Percentiles rank a stretch among this genome's conserved stretches.
Conservation (phyloP, 495 filamentous ascomycete species). For the Margaritispora aquatica region DNA sequence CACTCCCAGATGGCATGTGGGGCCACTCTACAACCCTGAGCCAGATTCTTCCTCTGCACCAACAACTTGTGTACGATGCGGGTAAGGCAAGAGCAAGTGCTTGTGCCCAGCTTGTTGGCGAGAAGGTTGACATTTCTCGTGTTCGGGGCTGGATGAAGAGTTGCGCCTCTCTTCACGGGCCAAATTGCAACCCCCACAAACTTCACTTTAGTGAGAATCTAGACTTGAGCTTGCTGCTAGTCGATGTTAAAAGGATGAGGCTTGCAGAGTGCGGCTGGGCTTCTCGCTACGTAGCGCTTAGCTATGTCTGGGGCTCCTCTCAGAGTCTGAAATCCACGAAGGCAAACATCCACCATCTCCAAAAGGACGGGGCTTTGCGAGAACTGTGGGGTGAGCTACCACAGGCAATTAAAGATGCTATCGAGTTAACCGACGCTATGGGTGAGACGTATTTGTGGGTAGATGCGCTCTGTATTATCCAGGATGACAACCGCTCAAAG, state of each 20-base stretch:
- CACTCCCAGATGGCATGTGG: neutral
- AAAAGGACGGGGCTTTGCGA: neutral
- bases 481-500: constrained; percentile 23
- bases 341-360: neutral
- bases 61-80: neutral
- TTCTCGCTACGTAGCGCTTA: neutral
- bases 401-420: neutral
- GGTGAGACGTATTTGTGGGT: constrained; percentile 26
- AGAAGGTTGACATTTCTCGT: neutral
- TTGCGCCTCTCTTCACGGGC: neutral
- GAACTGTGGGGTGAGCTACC: neutral
- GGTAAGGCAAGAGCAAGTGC: neutral
- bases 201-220: neutral
- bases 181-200: neutral
- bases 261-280: neutral
- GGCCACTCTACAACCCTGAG: neutral
- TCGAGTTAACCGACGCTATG: neutral
- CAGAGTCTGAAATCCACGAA: neutral
- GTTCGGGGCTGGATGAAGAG: neutral
- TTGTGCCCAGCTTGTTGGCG: neutral
- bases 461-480: constrained; percentile 27
- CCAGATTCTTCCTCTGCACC: neutral
- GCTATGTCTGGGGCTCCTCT: neutral
- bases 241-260: neutral
- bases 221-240: neutral